Evolutionary conservation across 352 stramenopile genomes (phyloP).

Genomic region (Thalassiosira livingstoniorum): DNA sequence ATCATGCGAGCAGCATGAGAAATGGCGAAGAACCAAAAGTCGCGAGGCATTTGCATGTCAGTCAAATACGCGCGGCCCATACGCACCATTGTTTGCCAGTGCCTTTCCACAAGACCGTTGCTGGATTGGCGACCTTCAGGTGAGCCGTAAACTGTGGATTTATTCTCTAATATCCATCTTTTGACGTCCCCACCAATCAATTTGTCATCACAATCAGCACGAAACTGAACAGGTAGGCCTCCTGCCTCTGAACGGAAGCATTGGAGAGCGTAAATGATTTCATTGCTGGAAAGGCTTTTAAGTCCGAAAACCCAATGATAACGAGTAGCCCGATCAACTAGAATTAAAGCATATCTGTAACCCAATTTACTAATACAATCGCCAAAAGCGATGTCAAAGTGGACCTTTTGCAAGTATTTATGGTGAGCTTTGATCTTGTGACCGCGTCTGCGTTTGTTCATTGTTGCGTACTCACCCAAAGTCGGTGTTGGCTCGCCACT

Average conservation of each 20-base stretch:
- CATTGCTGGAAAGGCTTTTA: background rate
- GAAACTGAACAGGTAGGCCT: background rate
- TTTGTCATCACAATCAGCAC: background rate
- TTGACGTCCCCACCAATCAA: background rate
- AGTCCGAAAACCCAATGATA: background rate
- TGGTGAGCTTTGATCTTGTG: too few species aligned
- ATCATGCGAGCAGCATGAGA: slow-evolving; percentile 4
- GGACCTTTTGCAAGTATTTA: background rate
- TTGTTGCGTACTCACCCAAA: background rate
- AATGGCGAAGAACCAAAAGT: background rate
- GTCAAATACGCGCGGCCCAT: background rate
- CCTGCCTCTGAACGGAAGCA: background rate
- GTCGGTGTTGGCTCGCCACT: background rate
- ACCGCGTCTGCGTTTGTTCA: background rate
- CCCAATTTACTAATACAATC: background rate
- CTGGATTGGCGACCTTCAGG: background rate
- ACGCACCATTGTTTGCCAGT: background rate
- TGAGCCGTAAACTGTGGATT: background rate
- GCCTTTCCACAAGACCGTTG: background rate
- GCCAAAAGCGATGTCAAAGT: background rate
- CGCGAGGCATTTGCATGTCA: background rate
- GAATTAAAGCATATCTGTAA: background rate
- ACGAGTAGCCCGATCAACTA: background rate
- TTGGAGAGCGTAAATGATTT: background rate
- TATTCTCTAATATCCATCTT: background rate